Conservation (phyloP, 305 asterid species). For the Vinca major region DNA sequence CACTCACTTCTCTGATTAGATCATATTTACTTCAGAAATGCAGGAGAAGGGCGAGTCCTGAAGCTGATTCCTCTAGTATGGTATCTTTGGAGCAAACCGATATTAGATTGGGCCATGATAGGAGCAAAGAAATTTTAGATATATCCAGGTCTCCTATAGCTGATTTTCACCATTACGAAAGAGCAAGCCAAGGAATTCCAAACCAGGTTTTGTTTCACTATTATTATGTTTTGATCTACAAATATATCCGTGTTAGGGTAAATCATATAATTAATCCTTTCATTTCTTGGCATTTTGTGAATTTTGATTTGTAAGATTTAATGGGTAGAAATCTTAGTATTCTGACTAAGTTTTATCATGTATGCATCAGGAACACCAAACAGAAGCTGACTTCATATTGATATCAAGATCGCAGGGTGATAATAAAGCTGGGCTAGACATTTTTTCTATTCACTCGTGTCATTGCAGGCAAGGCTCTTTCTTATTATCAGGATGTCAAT, state of each 20-base stretch:
- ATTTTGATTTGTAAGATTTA: background rate
- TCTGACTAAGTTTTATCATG: constrained; percentile 9
- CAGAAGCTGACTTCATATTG: constrained; percentile 74
- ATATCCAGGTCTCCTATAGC: constrained; percentile 49
- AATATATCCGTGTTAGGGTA: too few species aligned
- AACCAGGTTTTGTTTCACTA: constrained; percentile 36
- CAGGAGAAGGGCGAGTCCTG: constrained; percentile 34
- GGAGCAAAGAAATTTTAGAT: constrained; percentile 39
- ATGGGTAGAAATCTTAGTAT: background rate
- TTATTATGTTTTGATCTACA: too few species aligned
- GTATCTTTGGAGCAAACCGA: constrained; percentile 33
- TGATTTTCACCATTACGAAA: constrained; percentile 66
- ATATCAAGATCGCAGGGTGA: constrained; percentile 46
- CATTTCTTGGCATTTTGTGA: background rate
- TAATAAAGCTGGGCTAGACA: constrained; percentile 25
- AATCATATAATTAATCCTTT: background rate
- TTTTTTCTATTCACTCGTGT: constrained; percentile 67
- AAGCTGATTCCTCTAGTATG: constrained; percentile 27
- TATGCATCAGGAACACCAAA: constrained; percentile 43
- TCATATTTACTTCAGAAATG: constrained; percentile 47
- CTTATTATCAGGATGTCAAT: background rate
- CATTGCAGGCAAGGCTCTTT: constrained; percentile 55
- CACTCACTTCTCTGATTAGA: constrained; percentile 18
- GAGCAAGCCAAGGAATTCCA: constrained; percentile 53
- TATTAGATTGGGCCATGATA: constrained; percentile 41